Conservation (phyloP, 371 early-diverging fungal species). For the Zychaea mexicana region DNA sequence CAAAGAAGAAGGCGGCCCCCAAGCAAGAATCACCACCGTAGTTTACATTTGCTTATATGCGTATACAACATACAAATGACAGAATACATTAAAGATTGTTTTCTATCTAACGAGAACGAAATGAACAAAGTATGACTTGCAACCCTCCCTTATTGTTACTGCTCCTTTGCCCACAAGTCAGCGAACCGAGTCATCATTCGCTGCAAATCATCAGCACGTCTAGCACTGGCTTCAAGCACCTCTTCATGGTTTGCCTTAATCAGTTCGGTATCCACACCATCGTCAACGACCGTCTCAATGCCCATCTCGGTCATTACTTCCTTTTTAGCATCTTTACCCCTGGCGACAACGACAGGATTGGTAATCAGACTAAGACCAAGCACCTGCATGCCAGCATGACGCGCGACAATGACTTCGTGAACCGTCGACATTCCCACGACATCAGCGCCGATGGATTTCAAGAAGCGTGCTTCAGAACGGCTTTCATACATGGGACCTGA, state of each 20-base stretch:
- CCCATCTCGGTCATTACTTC: constrained; percentile 57
- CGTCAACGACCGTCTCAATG: constrained; percentile 34
- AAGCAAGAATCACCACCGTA: not conserved
- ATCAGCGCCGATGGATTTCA: constrained; percentile 80
- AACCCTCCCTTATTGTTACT: too few species aligned
- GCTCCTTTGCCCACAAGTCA: constrained; percentile 31
- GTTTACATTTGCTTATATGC: not conserved
- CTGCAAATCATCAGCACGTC: constrained; percentile 78
- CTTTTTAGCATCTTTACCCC: constrained; percentile 66
- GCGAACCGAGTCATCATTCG: constrained; percentile 71
- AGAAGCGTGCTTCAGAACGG: constrained; percentile 84
- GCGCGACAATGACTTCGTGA: constrained; percentile 93
- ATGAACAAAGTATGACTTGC: not conserved
- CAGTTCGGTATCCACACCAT: constrained; percentile 51
- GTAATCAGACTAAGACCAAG: constrained; percentile 88
- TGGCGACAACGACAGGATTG: constrained; percentile 74
- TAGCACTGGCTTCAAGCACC: constrained; percentile 79
- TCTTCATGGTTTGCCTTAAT: constrained; percentile 85
- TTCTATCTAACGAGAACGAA: not conserved
- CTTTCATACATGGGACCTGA: constrained; percentile 92
- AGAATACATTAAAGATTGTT: not conserved
- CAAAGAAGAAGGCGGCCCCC: constrained; percentile 12
- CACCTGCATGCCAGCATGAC: constrained; percentile 88
- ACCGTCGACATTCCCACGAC: constrained; percentile 97
- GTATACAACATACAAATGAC: not conserved